A percentile compares a stretch with the other conserved stretches of the same genome.
Evolutionary conservation across 208 protist species (phyloP).

Genomic region (Strigomonas culicis): DNA sequence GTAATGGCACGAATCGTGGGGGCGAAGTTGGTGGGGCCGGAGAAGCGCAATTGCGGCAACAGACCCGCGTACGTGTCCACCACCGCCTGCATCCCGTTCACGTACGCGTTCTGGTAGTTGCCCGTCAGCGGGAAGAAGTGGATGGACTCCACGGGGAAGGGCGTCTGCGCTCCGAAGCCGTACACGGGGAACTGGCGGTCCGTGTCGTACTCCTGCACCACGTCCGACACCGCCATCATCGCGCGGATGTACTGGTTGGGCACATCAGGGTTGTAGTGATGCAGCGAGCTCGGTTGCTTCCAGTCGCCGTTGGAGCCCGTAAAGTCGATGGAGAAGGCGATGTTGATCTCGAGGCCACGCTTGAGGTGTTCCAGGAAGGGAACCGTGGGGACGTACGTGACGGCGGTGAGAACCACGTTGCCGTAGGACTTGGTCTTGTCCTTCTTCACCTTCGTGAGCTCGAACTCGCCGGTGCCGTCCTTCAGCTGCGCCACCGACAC

Average conservation of each 20-base stretch:
- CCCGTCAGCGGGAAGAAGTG: conserved; percentile 56
- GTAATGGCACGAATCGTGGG: conserved; percentile 25
- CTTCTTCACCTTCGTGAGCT: conserved; percentile 18
- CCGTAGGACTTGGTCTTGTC: conserved; percentile 28
- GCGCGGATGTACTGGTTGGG: conserved; percentile 45
- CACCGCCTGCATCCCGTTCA: conserved; percentile 49
- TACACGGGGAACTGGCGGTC: conserved; percentile 41
- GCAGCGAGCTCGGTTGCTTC: conserved; percentile 44
- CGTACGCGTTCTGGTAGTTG: conserved; percentile 32
- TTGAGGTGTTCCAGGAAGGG: conserved; percentile 64
- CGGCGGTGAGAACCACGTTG: conserved; percentile 17
- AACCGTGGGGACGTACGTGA: conserved; percentile 13
- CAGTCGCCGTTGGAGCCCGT: conserved; percentile 57
- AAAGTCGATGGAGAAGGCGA: conserved; percentile 77
- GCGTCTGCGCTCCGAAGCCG: conserved; percentile 38
- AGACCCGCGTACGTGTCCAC: conserved; percentile 40
- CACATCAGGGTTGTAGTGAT: conserved; percentile 30
- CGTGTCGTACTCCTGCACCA: conserved; percentile 52
- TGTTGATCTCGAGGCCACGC: conserved; percentile 48
- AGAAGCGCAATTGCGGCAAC: conserved; percentile 31
- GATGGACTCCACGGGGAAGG: conserved; percentile 30
- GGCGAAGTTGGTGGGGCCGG: conserved; percentile 72
- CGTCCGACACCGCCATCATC: conserved; percentile 34
- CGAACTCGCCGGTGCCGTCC: conserved; percentile 8
- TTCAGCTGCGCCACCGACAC: conserved; percentile 17